These are phyloP conservation scores for Gloeophyllum trabeum DNA, from an alignment of 768 basidiomycete genomes.

Conservation along the genomic window DNA sequence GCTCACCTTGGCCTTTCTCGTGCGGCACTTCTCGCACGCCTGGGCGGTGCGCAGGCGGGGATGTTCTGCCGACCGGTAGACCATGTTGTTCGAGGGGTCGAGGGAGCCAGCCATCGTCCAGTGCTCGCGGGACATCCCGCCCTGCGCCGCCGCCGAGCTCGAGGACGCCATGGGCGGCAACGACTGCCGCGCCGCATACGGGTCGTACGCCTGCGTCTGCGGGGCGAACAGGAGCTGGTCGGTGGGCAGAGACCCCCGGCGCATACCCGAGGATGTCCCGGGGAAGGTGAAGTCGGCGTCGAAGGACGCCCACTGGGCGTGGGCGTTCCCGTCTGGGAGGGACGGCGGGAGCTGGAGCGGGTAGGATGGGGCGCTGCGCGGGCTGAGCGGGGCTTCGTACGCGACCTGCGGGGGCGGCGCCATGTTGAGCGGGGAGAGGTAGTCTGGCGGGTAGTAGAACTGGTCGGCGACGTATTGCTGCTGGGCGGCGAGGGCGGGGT, in stretches of 20 bases:
- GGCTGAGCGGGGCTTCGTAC: not conserved
- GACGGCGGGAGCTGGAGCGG: not conserved
- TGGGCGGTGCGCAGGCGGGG: conserved; percentile 60
- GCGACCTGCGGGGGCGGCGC: not conserved
- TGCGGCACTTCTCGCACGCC: conserved; percentile 67
- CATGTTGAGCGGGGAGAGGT: not conserved
- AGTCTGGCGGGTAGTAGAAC: too few species aligned
- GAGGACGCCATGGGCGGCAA: too few species aligned
- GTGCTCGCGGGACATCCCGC: conserved; percentile 6
- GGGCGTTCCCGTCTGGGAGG: not conserved
- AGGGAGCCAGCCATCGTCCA: conserved; percentile 44
- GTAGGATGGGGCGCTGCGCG: not conserved
- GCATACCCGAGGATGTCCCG: not conserved
- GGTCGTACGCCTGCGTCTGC: not conserved
- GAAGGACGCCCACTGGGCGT: not conserved
- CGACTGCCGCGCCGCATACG: too few species aligned
- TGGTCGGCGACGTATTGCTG: too few species aligned
- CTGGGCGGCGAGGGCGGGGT: too few species aligned
- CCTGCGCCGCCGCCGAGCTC: too few species aligned
- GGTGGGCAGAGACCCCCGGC: not conserved
- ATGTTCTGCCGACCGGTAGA: conserved; percentile 53
- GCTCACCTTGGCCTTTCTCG: conserved; percentile 62
- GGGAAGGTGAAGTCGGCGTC: not conserved
- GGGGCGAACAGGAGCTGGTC: not conserved
- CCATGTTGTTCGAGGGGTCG: conserved; percentile 54